A percentile compares a stretch with the other conserved stretches of the same genome.
phyloP scores from a whole-genome alignment of 2,329 filamentous ascomycete genomes.

The Teratosphaeria epicoccoides region DNA sequence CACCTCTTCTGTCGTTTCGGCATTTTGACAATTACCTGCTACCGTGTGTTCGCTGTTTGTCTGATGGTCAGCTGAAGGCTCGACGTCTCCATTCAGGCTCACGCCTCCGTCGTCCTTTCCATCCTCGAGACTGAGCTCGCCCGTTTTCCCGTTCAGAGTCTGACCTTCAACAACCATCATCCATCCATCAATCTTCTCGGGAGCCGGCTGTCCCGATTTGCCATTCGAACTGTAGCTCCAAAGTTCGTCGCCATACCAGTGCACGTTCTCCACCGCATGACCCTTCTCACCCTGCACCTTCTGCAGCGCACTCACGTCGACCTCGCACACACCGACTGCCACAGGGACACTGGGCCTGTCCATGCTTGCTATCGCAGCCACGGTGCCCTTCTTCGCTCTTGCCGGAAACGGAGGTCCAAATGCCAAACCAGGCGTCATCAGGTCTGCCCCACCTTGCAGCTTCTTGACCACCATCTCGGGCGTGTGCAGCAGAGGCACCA shows the following conservation, averaged over 20 bases:
- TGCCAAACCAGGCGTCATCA: conserved; percentile 59
- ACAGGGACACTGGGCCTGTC: conserved; percentile 51
- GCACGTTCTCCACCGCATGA: conserved; percentile 53
- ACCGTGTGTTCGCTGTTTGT: conserved; percentile 16
- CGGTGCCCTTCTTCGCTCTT: conserved; percentile 47
- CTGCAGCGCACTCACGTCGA: conserved; percentile 47
- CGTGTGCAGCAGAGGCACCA: conserved; percentile 55
- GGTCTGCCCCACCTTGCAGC: conserved; percentile 52
- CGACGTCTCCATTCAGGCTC: background rate
- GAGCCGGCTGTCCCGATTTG: conserved; percentile 42
- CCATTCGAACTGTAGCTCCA: conserved; percentile 51
- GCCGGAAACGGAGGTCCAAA: conserved; percentile 53
- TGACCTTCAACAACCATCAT: conserved; percentile 23
- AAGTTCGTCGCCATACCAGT: conserved; percentile 61
- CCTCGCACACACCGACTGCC: conserved; percentile 54
- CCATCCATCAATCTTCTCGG: conserved; percentile 45
- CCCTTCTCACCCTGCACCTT: conserved; percentile 51
- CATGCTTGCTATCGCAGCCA: conserved; percentile 53
- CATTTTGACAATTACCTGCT: conserved; percentile 5
- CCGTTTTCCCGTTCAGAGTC: conserved; percentile 14
- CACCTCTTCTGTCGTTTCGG: conserved; percentile 9
- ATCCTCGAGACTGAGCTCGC: conserved; percentile 31
- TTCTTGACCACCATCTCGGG: conserved; percentile 52
- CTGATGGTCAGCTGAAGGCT: background rate
- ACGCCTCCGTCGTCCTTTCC: conserved; percentile 37